Percentiles rank a stretch among this genome's conserved stretches.
phyloP scores from a whole-genome alignment of 2,329 filamentous ascomycete species.

The Alternaria viburni region DNA sequence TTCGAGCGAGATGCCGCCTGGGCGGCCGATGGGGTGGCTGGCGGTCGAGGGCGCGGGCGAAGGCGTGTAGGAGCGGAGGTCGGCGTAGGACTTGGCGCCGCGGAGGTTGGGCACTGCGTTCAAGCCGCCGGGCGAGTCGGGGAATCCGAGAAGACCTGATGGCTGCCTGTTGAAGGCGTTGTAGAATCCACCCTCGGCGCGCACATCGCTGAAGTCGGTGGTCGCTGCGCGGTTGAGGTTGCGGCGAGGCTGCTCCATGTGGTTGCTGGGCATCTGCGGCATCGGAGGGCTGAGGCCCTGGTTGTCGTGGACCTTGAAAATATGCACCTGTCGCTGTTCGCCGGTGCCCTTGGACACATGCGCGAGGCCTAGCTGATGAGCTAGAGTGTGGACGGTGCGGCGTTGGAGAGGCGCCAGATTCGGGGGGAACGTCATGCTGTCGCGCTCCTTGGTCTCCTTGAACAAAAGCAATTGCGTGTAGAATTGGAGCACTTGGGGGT shows the following conservation, averaged over 20 bases:
- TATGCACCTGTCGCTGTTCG: conserved; percentile 87
- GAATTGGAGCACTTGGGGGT: conserved; percentile 82
- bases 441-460: conserved; percentile 77
- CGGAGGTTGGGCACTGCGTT: conserved; percentile 80
- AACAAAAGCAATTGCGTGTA: conserved; percentile 92
- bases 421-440: conserved; percentile 83
- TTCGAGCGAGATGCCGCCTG: conserved; percentile 60
- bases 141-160: conserved; percentile 76
- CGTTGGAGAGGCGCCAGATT: conserved; percentile 83
- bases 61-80: conserved; percentile 91
- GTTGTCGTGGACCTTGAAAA: conserved; percentile 73
- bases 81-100: conserved; percentile 94
- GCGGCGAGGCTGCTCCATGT: conserved; percentile 79
- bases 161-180: conserved; percentile 79
- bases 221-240: conserved; percentile 93
- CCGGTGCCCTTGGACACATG: conserved; percentile 89
- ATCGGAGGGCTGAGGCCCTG: conserved; percentile 67
- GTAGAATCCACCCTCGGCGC: conserved; percentile 76
- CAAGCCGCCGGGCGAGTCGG: conserved; percentile 74
- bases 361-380: conserved; percentile 91
- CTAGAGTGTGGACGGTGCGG: conserved; percentile 89
- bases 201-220: conserved; percentile 88
- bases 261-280: conserved; percentile 67
- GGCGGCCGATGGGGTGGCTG: conserved; percentile 76
- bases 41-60: conserved; percentile 90